phyloP scores from a whole-genome alignment of 2,329 filamentous ascomycete genomes.

The Ciborinia camelliae region DNA sequence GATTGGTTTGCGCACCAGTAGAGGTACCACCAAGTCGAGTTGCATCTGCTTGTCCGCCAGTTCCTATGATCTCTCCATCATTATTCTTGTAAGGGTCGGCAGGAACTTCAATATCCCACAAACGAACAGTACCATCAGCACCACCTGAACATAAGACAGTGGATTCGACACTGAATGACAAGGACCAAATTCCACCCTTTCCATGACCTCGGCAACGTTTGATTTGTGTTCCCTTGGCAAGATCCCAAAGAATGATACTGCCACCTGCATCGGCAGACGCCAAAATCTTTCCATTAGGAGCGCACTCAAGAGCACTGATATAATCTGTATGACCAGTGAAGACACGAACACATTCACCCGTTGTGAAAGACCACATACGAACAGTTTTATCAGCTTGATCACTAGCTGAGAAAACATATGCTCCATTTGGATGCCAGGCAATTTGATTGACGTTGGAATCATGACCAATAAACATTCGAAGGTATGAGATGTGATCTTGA shows the following conservation, averaged over 20 bases:
- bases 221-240: conserved; percentile 77
- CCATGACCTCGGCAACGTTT: conserved; percentile 94
- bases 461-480: conserved; percentile 86
- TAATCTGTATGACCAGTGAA: conserved; percentile 90
- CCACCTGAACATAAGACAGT: conserved; percentile 86
- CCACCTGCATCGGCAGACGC: conserved; percentile 86
- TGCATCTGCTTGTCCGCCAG: conserved; percentile 48
- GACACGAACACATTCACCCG: conserved; percentile 81
- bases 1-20: conserved; percentile 34
- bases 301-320: conserved; percentile 79
- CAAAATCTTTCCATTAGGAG: conserved; percentile 84
- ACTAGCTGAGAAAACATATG: conserved; percentile 90
- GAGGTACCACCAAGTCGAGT: conserved; percentile 43
- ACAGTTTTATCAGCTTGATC: conserved; percentile 84
- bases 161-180: conserved; percentile 91
- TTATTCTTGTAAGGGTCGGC: conserved; percentile 61
- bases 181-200: conserved; percentile 88
- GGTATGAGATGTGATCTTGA: conserved; percentile 85
- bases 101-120: conserved; percentile 85
- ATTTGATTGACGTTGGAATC: conserved; percentile 88
- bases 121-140: conserved; percentile 84
- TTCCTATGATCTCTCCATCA: conserved; percentile 39
- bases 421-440: conserved; percentile 92
- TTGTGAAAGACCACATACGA: conserved; percentile 94
- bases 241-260: conserved; percentile 91